Conservation (phyloP, 495 filamentous ascomycete species). For the Lophiotrema nucula region DNA sequence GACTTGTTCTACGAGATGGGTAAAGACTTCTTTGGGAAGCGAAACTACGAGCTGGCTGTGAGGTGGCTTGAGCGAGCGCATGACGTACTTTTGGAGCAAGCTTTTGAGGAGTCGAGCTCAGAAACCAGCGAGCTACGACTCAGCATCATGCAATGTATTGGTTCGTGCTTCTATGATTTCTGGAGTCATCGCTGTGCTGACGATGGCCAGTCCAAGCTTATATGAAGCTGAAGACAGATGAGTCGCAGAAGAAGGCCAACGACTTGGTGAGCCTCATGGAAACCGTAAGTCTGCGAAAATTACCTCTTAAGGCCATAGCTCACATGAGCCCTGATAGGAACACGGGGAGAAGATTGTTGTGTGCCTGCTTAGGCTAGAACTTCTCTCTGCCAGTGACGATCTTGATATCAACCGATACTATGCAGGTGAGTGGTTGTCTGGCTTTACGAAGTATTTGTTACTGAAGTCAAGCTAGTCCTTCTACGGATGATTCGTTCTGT, state of each 20-base stretch:
- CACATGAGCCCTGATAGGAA: no score
- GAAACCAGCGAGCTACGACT: conserved; percentile 64
- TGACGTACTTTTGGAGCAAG: conserved; percentile 55
- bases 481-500: conserved; percentile 53
- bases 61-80: conserved; percentile 76
- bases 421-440: conserved; percentile 23
- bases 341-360: conserved; percentile 62
- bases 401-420: conserved; percentile 33
- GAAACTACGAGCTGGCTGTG: conserved; percentile 54
- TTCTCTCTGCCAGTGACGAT: conserved; percentile 46
- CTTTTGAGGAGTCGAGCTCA: conserved; percentile 55
- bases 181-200: conserved; percentile 6
- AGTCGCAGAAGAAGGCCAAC: conserved; percentile 53
- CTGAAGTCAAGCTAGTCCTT: conserved; percentile 35
- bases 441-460: background rate
- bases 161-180: conserved; percentile 15
- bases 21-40: conserved; percentile 52
- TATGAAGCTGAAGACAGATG: conserved; percentile 48
- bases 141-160: conserved; percentile 56
- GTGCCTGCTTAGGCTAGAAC: conserved; percentile 67
- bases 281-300: conserved; percentile 37
- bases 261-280: conserved; percentile 59
- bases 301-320: no score
- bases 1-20: conserved; percentile 75
- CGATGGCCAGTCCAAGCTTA: conserved; percentile 48